Evolutionary conservation across 345 rosid genomes (phyloP).

Genomic region (Aquilaria sinensis): DNA sequence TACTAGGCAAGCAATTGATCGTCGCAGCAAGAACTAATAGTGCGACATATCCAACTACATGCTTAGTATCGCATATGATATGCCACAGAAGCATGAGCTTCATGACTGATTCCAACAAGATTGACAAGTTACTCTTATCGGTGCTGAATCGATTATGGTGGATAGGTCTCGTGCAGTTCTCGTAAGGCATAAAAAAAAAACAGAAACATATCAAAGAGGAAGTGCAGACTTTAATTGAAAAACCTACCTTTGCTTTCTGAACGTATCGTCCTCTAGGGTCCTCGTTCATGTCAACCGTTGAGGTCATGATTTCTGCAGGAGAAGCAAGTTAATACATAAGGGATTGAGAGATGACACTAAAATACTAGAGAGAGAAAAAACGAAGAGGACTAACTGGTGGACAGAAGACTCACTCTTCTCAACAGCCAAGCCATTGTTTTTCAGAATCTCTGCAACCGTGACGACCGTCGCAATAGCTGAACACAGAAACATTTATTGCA

Average conservation of each 20-base stretch:
- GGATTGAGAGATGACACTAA: not conserved
- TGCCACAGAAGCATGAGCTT: no score
- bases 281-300: conserved; percentile 80
- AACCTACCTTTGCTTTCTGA: conserved; percentile 75
- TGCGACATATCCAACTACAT: not conserved
- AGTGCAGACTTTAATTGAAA: not conserved
- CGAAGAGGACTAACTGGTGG: not conserved
- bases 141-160: not conserved
- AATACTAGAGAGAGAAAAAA: not conserved
- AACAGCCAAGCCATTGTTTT: conserved; percentile 82
- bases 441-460: conserved; percentile 77
- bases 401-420: conserved; percentile 58
- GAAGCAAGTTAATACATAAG: not conserved
- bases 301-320: conserved; percentile 58
- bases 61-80: not conserved
- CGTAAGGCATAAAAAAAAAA: not conserved
- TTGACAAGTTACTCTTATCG: no score
- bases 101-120: no score
- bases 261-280: conserved; percentile 70
- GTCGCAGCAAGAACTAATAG: not conserved
- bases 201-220: not conserved
- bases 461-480: conserved; percentile 88
- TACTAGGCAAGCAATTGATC: not conserved
- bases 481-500: conserved; percentile 3
- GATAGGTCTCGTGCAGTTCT: not conserved